Conservation (phyloP, 345 rosid genomes). For the Salix viminalis region DNA sequence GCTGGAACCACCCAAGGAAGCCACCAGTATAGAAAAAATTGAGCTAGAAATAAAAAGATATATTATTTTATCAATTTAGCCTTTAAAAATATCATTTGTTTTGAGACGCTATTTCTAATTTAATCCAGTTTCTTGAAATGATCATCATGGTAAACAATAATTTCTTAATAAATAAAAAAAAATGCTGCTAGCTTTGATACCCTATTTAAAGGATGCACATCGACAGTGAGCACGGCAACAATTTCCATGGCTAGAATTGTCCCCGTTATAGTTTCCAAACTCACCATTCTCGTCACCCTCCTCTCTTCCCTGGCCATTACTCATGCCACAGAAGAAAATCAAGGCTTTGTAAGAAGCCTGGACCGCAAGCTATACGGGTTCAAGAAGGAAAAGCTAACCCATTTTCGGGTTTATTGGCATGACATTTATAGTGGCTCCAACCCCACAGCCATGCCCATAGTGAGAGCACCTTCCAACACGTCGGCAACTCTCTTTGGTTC, state of each 20-base stretch:
- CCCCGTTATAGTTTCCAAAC: neutral
- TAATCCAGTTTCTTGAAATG: neutral
- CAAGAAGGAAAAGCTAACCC: slow-evolving; percentile 56
- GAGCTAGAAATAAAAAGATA: too few species aligned
- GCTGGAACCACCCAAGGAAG: too few species aligned
- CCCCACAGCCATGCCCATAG: slow-evolving; percentile 43
- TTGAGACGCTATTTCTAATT: too few species aligned
- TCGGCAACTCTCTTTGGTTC: neutral
- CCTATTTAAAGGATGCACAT: neutral
- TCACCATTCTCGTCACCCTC: neutral
- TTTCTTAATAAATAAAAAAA: neutral
- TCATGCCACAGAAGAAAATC: neutral
- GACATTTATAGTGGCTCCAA: slow-evolving; percentile 49
- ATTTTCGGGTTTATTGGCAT: slow-evolving; percentile 64
- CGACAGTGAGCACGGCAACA: neutral
- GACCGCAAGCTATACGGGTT: neutral
- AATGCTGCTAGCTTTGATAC: neutral
- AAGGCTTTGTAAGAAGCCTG: neutral
- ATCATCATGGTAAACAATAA: neutral
- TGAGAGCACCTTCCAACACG: slow-evolving; percentile 17
- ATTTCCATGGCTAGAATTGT: neutral
- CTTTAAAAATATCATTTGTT: too few species aligned
- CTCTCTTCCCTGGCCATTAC: neutral
- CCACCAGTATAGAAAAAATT: too few species aligned
- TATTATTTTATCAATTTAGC: too few species aligned